phyloP scores from a whole-genome alignment of 1,139 yeast genomes.

The Geotrichum histeridarum region DNA sequence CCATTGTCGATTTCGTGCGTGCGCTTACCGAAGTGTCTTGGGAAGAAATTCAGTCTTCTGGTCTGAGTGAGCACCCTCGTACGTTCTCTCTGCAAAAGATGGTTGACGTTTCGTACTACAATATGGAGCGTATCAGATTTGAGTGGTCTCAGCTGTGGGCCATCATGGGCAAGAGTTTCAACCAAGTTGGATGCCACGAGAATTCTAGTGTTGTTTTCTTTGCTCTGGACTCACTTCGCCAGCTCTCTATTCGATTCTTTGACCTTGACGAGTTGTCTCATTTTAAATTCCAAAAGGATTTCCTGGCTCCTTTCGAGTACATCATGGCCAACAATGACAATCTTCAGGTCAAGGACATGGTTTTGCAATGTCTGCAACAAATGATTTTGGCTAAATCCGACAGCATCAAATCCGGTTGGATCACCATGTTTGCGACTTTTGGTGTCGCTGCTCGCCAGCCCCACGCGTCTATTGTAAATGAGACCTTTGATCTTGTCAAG shows the following conservation, averaged over 20 bases:
- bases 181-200: constrained; percentile 73
- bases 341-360: constrained; percentile 81
- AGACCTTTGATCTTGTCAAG: constrained; percentile 59
- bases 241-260: constrained; percentile 83
- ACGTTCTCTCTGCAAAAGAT: constrained; percentile 89
- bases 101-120: constrained; percentile 95
- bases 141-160: constrained; percentile 98
- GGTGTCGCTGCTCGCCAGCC: constrained; percentile 57
- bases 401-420: constrained; percentile 91
- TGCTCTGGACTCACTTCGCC: constrained; percentile 91
- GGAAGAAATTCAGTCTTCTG: constrained; percentile 89
- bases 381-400: constrained; percentile 77
- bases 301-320: constrained; percentile 83
- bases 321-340: constrained; percentile 66
- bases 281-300: constrained; percentile 92
- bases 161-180: constrained; percentile 86
- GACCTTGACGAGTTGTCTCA: constrained; percentile 92
- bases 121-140: constrained; percentile 91
- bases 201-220: constrained; percentile 77
- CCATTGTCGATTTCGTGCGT: constrained; percentile 78
- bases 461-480: constrained; percentile 48
- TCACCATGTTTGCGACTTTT: constrained; percentile 75
- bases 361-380: constrained; percentile 80
- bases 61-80: constrained; percentile 75
- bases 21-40: constrained; percentile 82